Evolutionary conservation across 208 protist genomes (phyloP), one percentile per base, ranked within the genome.

Genomic region (Lotmaria passim): DNA sequence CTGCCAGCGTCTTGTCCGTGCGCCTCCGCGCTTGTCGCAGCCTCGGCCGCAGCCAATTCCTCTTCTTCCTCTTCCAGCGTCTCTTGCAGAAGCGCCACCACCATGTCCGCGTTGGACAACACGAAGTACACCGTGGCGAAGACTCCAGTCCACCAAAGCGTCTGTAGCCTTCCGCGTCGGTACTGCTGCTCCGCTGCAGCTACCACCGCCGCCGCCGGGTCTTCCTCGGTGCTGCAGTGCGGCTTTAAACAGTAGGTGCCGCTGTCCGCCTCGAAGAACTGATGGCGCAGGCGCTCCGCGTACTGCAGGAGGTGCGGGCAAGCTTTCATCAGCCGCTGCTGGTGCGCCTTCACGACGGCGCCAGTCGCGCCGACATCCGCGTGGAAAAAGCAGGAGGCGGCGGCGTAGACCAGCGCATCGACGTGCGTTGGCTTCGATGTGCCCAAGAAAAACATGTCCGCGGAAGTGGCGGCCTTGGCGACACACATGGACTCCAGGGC

Each of bases 261-360:
- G 60, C 77, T 85, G 59, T 93, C 91, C 10, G 92, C 85, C 60
- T 91, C 91, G 64, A 86, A 96, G 61, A 90, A 83, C 59, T 83
- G 69, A n/a, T 70, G 31, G n/a, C 85, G 84, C 34, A 96, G 47
- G 38, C 78, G 78, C 61, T 96, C 86, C n/a, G 86, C 81, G 66
- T 93, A 96, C 50, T 76, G 69, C 59, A 89, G 52, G 10, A 96
- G 73, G 10, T 46, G 66, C 19, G 89, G 79, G 69, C 83, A 94
- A 50, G 79, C 78, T 15, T 81, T 75, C 59, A 69, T 73, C 19
- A 93, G 59, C 23, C 75, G 75, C 75, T 88, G 84, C 53, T 87
- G 82, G 10, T 53, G 33, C 7, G 14, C 62, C 30, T 51, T 30
- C 15, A 69, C 31, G 19, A 39, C 41, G 17, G 24, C 17, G 12